These are phyloP conservation scores for Fusarium pseudocircinatum DNA, from an alignment of 2,329 filamentous ascomycete genomes.

Conservation along the genomic window DNA sequence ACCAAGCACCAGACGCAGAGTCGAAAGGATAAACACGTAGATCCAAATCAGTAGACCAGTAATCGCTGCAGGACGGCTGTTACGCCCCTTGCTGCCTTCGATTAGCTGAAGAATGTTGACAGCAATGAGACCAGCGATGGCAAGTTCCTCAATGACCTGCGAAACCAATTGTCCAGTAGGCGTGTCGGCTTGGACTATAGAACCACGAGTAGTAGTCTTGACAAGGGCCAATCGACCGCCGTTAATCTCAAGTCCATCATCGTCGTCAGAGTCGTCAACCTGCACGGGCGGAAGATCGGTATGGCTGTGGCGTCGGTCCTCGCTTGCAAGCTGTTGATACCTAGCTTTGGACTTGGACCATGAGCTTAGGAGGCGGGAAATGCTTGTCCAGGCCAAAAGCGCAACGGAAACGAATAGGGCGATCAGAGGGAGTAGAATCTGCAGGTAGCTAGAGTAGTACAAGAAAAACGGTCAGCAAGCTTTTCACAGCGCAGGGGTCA, in stretches of 20 bases:
- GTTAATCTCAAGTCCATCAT: constrained; percentile 65
- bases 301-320: constrained; percentile 55
- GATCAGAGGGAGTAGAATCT: constrained; percentile 80
- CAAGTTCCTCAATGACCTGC: constrained; percentile 78
- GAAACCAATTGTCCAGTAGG: constrained; percentile 78
- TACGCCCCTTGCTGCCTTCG: constrained; percentile 66
- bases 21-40: constrained; percentile 80
- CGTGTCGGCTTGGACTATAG: constrained; percentile 76
- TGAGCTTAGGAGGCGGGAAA: constrained; percentile 61
- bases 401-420: constrained; percentile 76
- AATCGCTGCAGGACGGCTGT: constrained; percentile 68
- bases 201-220: constrained; percentile 70
- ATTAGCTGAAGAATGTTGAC: constrained; percentile 74
- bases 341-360: constrained; percentile 56
- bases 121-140: constrained; percentile 75
- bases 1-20: constrained; percentile 74
- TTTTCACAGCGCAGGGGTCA: neutral
- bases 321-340: constrained; percentile 66
- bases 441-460: constrained; percentile 51
- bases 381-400: constrained; percentile 68
- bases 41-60: constrained; percentile 79
- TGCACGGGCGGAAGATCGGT: constrained; percentile 63
- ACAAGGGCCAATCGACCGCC: constrained; percentile 66
- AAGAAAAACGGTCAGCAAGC: constrained; percentile 27
- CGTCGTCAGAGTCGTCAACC: constrained; percentile 62